These are phyloP conservation scores for Carex myosuroides DNA, from an alignment of 176 grass and related monocot species.

Conservation along the genomic window DNA sequence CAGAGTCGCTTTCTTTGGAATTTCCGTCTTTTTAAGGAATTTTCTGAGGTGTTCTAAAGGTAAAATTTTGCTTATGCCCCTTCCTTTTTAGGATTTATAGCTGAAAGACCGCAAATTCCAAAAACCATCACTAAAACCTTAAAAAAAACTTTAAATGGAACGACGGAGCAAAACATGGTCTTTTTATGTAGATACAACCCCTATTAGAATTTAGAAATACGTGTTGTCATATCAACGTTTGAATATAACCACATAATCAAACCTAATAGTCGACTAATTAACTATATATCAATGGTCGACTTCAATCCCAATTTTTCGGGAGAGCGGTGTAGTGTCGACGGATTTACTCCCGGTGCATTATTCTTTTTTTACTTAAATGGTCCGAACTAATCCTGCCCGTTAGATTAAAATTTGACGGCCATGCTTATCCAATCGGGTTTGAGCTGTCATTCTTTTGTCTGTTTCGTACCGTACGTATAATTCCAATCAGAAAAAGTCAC, in stretches of 20 bases:
- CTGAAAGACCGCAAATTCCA: neutral
- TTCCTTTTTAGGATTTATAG: neutral
- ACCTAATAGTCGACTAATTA: no score
- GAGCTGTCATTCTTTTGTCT: constrained; percentile 8
- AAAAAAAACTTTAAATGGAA: neutral
- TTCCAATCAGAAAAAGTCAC: neutral
- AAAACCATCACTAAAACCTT: neutral
- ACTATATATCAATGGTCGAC: neutral
- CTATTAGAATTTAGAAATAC: neutral
- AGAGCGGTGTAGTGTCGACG: neutral
- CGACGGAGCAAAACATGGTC: neutral
- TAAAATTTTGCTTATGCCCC: neutral
- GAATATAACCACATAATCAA: neutral
- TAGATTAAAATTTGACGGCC: constrained; percentile 1
- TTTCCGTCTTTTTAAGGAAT: neutral
- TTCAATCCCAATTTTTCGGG: neutral
- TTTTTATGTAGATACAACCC: neutral
- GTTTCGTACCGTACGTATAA: neutral
- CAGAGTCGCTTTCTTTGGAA: neutral
- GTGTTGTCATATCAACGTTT: neutral
- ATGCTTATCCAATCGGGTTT: neutral
- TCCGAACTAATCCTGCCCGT: neutral
- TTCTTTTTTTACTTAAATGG: neutral
- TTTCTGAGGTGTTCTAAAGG: neutral
- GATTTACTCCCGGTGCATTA: neutral